Base-by-base conservation (phyloP, 2,329 filamentous ascomycete species). In the Dactylellina cionopaga region DNA sequence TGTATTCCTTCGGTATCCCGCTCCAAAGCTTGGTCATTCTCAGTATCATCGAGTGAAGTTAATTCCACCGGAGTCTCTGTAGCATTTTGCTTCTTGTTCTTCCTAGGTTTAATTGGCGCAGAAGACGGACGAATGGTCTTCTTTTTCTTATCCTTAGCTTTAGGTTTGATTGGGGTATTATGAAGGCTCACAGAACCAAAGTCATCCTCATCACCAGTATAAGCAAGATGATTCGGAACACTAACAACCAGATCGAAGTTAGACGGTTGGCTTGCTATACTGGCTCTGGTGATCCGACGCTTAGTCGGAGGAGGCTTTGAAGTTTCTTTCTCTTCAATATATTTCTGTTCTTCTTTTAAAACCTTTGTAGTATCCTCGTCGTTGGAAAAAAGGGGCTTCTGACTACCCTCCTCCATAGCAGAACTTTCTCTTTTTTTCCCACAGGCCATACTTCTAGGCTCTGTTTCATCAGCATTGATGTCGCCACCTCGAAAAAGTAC, bases 21-120 rank as follows among this genome's bases (percentile, higher is more conserved):
- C 76, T 90, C 85, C 0, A 91, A 81, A 51, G 87, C 86, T 19
- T 85, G 85, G 55, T 91, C 87, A 35, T 91, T 84, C 74, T 90
- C 88, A 1, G 87, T 85, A 71, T 91, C 88, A 60, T 87, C 83
- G 0, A 44, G 29, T 2, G 37, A 24, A 7, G 43, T 27, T 19
- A 35, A 33, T 24, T 39, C 51, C n/a, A 43, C 3, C 22, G 31
- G 27, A 4, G 13, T 11, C n/a, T 64, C 51, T 7, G 52, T 52
- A 9, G 44, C 17, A 22, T n/a, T 19, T 27, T 51, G 54, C 27
- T 63, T 47, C 25, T 25, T 33, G 5, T 15, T 19, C 15, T 59
- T 72, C 19, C 13, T 19, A 17, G 27, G 1, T 43, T 59, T 65
- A 15, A 27, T 9, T n/a, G 86, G 85, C 31, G 82, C 80, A 13